These are phyloP conservation scores for Houttuynia cordata DNA, from an alignment of 164 flowering plant species.

Conservation along the genomic window DNA sequence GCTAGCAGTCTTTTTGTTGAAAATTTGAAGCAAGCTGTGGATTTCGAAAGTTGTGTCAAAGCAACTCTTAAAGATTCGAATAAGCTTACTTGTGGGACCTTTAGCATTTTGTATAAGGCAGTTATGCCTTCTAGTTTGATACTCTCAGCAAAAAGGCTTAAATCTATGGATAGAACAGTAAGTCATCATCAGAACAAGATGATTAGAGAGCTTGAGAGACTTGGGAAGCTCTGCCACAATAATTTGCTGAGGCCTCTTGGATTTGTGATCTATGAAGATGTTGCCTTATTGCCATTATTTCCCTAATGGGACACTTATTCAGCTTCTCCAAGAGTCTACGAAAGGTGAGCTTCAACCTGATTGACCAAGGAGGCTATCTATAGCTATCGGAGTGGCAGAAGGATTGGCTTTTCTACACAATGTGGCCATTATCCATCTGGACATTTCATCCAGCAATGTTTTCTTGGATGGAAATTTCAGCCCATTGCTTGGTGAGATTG, in stretches of 20 bases:
- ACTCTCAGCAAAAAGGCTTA: conserved; percentile 64
- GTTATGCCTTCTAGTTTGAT: conserved; percentile 91
- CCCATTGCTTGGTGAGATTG: conserved; percentile 83
- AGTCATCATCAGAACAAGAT: conserved; percentile 78
- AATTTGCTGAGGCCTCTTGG: conserved; percentile 76
- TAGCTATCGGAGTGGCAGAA: conserved; percentile 88
- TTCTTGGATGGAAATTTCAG: conserved; percentile 54
- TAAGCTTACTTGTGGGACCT: conserved; percentile 63
- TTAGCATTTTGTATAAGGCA: conserved; percentile 79
- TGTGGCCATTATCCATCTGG: conserved; percentile 89
- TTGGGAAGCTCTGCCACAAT: conserved; percentile 71
- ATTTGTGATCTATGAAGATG: conserved; percentile 75
- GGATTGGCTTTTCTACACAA: conserved; percentile 91
- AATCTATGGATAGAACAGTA: conserved; percentile 74
- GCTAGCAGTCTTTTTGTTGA: conserved; percentile 84
- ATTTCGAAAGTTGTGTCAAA: conserved; percentile 74
- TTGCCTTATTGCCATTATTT: conserved; percentile 55
- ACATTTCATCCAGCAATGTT: conserved; percentile 73
- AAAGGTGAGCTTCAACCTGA: conserved; percentile 51
- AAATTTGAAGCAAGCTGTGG: conserved; percentile 78
- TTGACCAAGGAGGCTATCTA: conserved; percentile 73
- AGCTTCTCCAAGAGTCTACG: conserved; percentile 54
- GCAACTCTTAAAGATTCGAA: conserved; percentile 79
- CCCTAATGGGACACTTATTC: conserved; percentile 71
- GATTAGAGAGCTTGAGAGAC: conserved; percentile 89